Percentiles rank a stretch among this genome's conserved stretches.
Conservation (phyloP, 257 asterid species). For the Penstemon eatonii region DNA sequence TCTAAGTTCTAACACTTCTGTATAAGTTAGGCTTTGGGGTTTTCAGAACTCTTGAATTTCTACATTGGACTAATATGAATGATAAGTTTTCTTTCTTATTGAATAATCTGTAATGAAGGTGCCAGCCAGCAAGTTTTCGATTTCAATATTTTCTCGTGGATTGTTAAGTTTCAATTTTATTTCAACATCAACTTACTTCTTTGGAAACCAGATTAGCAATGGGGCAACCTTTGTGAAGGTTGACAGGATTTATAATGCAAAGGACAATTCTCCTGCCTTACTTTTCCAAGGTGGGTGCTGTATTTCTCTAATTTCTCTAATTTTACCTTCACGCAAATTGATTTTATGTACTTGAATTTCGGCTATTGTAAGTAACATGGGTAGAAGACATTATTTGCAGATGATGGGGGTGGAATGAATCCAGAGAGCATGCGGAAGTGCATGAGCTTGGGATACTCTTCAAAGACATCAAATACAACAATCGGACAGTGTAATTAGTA, state of each 20-base stretch:
- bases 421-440: conserved; percentile 83
- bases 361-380: conserved; percentile 18
- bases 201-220: conserved; percentile 47
- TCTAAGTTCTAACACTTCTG: neutral
- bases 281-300: conserved; percentile 86
- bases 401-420: conserved; percentile 94
- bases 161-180: neutral
- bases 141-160: neutral
- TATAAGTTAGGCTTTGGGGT: neutral
- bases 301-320: conserved; percentile 19
- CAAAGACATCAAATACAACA: conserved; percentile 72
- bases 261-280: conserved; percentile 87
- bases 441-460: conserved; percentile 95
- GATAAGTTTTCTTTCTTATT: neutral
- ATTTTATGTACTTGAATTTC: conserved; percentile 15
- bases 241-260: conserved; percentile 61
- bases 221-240: conserved; percentile 89
- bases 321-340: conserved; percentile 23
- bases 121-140: neutral
- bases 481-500: conserved; percentile 75
- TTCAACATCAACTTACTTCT: conserved; percentile 7
- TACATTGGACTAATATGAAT: neutral
- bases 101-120: neutral
- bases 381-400: conserved; percentile 39
- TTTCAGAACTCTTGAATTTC: conserved; percentile 5